These are phyloP conservation scores for Citeromyces matritensis DNA, from an alignment of 805 yeast genomes.

Conservation along the genomic window DNA sequence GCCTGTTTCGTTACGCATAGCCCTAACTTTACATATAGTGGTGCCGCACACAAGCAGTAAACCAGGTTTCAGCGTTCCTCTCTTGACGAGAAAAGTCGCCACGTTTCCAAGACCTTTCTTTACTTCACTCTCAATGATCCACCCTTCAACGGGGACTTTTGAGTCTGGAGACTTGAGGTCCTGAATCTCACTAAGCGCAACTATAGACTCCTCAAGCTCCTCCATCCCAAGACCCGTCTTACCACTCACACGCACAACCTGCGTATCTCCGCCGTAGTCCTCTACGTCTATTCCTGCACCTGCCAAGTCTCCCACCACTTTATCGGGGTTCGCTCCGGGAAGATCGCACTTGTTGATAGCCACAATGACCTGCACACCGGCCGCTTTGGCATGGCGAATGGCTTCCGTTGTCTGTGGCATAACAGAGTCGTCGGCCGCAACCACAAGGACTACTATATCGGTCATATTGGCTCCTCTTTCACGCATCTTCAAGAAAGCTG, in stretches of 20 bases:
- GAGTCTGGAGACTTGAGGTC: slow-evolving; percentile 52
- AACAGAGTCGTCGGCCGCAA: slow-evolving; percentile 94
- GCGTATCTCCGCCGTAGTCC: slow-evolving; percentile 91
- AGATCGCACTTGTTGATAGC: slow-evolving; percentile 90
- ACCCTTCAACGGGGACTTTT: slow-evolving; percentile 60
- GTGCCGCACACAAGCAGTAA: slow-evolving; percentile 71
- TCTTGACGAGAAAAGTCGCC: slow-evolving; percentile 71
- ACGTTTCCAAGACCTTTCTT: slow-evolving; percentile 73
- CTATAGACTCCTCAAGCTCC: slow-evolving; percentile 75
- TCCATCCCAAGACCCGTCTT: slow-evolving; percentile 85
- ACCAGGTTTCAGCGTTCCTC: slow-evolving; percentile 66
- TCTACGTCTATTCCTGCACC: slow-evolving; percentile 72
- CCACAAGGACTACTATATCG: slow-evolving; percentile 83
- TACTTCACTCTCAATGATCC: slow-evolving; percentile 76
- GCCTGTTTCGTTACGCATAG: slow-evolving; percentile 64
- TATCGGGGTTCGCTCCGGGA: slow-evolving; percentile 58
- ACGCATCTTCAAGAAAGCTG: slow-evolving; percentile 91
- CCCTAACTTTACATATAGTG: slow-evolving; percentile 73
- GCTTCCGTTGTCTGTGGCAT: slow-evolving; percentile 98
- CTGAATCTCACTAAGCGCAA: slow-evolving; percentile 69
- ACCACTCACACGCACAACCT: slow-evolving; percentile 78
- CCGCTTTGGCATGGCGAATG: slow-evolving; percentile 75
- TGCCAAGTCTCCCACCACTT: slow-evolving; percentile 66
- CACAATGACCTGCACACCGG: slow-evolving; percentile 74
- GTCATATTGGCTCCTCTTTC: slow-evolving; percentile 93